Conservation (phyloP, 805 yeast genomes). For the Teunomyces gatunensis region DNA sequence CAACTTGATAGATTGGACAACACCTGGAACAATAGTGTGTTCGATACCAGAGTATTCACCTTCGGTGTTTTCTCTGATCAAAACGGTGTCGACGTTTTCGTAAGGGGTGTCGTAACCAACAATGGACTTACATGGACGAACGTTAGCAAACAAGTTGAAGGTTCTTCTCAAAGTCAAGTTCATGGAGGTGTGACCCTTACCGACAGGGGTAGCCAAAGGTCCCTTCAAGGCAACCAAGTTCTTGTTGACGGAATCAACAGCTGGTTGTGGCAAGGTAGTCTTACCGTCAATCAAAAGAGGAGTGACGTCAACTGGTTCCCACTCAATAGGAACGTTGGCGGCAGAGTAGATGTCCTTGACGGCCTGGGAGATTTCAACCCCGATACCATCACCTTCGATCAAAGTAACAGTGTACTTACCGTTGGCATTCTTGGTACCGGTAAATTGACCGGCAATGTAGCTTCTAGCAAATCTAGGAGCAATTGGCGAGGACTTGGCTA, state of each 20-base stretch:
- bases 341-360: constrained; percentile 92
- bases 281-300: constrained; percentile 89
- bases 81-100: constrained; percentile 85
- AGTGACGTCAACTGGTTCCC: constrained; percentile 97
- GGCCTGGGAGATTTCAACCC: constrained; percentile 90
- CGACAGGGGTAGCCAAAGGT: constrained; percentile 97
- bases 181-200: constrained; percentile 97
- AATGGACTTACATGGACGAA: constrained; percentile 93
- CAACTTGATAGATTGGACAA: constrained; percentile 95
- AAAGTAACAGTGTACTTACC: constrained; percentile 93
- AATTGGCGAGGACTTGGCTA: constrained; percentile 28
- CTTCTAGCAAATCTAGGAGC: constrained; percentile 27
- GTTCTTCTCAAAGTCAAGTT: constrained; percentile 97
- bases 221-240: constrained; percentile 96
- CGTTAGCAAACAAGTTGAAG: constrained; percentile 93
- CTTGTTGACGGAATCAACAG: constrained; percentile 88
- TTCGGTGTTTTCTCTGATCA: constrained; percentile 98
- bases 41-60: constrained; percentile 99
- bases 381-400: constrained; percentile 99
- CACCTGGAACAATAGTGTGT: constrained; percentile 97
- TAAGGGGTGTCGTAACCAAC: constrained; percentile 92
- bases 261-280: constrained; percentile 89
- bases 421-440: constrained; percentile 61
- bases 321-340: constrained; percentile 92
- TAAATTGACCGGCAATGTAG: constrained; percentile 60